Base-by-base conservation (phyloP, 257 asterid genomes). In the Solanum etuberosum region DNA sequence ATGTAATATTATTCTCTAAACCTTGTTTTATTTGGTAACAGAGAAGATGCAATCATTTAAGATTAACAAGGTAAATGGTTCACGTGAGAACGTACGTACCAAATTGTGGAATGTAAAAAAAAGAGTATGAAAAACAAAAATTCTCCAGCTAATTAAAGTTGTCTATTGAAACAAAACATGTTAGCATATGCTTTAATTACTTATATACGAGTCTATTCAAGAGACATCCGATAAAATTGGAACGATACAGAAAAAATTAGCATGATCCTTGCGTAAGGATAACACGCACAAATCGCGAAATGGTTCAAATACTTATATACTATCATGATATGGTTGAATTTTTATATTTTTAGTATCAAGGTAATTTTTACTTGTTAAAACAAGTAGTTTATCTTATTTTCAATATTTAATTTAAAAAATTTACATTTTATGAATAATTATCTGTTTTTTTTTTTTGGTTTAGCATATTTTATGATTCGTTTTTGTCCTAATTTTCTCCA, bases 1-100 rank as follows among this genome's bases (percentile, higher is more conserved):
- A 80, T 80, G 18, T 23, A 5, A 80, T 48, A 46, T 27, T 80
- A 46, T 80, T 48, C 68, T 80, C 68, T 80, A 48, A 80, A 80
- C 42, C 31, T 48, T 80, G 68, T 18, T 80, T 48, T 18, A 2
- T 25, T 48, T 18, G 16, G 21, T 61, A 61, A 61, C 31, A n/a
- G 70, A 77, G 31, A 23, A 46, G 6, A 27, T 48, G 68, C 85
- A 29, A 80, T 80, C 20, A 80, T 80, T 9, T 29, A 80, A 27
- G 84, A 42, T 25, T 27, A 25, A 43, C 76, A 29, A 78, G 31
- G 84, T 80, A 27, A 43, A 27, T 80, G 25, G 25, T 27, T 78
- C 84, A 43, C 84, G 38, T 80, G 67, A 78, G 27, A 43, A 80
- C 5, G 34, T 27, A 46, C 9, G 7, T 15, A 16, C 10, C 63